Evolutionary conservation across 1,284 basidiomycete species (phyloP).

Genomic region (Veloporphyrellus conicus): DNA sequence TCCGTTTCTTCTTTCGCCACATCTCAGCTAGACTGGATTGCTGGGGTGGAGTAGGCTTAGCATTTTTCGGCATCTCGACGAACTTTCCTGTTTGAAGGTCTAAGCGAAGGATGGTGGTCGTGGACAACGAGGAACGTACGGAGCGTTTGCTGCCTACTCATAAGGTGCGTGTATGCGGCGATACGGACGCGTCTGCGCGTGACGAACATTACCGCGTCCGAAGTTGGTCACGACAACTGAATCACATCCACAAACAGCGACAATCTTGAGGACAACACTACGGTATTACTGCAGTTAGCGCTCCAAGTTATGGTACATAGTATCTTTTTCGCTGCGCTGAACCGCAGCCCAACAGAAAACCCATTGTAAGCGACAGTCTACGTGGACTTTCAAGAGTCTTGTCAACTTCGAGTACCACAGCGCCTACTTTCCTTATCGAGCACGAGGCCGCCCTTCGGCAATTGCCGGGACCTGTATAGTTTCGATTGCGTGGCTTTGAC

Average conservation of each 20-base stretch:
- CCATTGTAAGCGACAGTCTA: too few relatives aligned
- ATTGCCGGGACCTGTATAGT: slow-evolving; percentile 51
- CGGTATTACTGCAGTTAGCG: too few relatives aligned
- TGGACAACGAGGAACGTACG: slow-evolving; percentile 38
- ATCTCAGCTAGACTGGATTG: slow-evolving; percentile 69
- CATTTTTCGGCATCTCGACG: slow-evolving; percentile 63
- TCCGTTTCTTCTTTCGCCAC: slow-evolving; percentile 51
- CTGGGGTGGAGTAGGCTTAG: slow-evolving; percentile 59
- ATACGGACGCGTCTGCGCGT: slow-evolving; percentile 16
- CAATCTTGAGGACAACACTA: too few relatives aligned
- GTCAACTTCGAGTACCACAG: too few relatives aligned
- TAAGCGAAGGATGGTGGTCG: slow-evolving; percentile 2
- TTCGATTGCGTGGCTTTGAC: slow-evolving; percentile 40
- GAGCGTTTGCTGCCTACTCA: slow-evolving; percentile 70
- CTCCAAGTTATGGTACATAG: too few relatives aligned
- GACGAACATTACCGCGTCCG: slow-evolving; percentile 5
- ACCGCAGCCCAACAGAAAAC: too few relatives aligned
- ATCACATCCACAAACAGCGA: too few relatives aligned
- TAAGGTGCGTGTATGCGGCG: slow-evolving; percentile 26
- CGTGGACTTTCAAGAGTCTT: too few relatives aligned
- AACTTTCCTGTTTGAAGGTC: slow-evolving; percentile 51
- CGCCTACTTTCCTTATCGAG: too few relatives aligned
- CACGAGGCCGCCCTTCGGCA: slow-evolving; percentile 30
- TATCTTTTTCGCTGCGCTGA: too few relatives aligned
- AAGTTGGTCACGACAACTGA: too few relatives aligned